Percentiles rank a stretch among this genome's conserved stretches.
Evolutionary conservation across 805 yeast genomes (phyloP).

Genomic region (Candida loeiensis): DNA sequence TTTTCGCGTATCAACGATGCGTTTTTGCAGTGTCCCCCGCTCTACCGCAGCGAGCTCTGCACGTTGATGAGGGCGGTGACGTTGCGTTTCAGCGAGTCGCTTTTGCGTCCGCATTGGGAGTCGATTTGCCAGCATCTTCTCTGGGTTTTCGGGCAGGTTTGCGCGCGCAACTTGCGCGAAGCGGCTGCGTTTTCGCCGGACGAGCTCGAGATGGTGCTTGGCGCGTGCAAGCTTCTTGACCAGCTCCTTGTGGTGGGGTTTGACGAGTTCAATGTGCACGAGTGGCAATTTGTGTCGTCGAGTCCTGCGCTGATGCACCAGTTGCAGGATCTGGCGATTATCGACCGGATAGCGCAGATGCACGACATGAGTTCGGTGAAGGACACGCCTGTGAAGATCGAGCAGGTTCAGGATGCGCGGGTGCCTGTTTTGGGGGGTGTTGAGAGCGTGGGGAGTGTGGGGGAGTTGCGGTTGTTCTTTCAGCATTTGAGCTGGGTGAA

Average conservation of each 20-base stretch:
- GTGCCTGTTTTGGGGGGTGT: conserved; percentile 48
- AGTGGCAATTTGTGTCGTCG: conserved; percentile 84
- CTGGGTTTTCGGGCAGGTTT: conserved; percentile 41
- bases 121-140: conserved; percentile 60
- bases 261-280: conserved; percentile 74
- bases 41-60: conserved; percentile 44
- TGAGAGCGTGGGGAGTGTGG: conserved; percentile 34
- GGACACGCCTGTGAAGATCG: conserved; percentile 37
- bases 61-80: conserved; percentile 62
- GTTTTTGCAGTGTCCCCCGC: conserved; percentile 27
- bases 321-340: conserved; percentile 29
- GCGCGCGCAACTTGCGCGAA: conserved; percentile 23
- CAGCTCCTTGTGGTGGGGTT: conserved; percentile 59
- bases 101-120: conserved; percentile 69
- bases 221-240: conserved; percentile 77
- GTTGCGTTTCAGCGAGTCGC: conserved; percentile 58
- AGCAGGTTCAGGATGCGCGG: conserved; percentile 28
- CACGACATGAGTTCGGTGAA: conserved; percentile 29
- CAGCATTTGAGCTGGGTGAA: conserved; percentile 59
- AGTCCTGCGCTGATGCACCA: conserved; percentile 56
- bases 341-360: conserved; percentile 45
- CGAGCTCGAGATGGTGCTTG: conserved; percentile 43
- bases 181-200: conserved; percentile 27
- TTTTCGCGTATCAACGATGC: conserved; percentile 35
- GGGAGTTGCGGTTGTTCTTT: conserved; percentile 59